phyloP scores from a whole-genome alignment of 257 asterid species.

The Scutellaria minor region DNA sequence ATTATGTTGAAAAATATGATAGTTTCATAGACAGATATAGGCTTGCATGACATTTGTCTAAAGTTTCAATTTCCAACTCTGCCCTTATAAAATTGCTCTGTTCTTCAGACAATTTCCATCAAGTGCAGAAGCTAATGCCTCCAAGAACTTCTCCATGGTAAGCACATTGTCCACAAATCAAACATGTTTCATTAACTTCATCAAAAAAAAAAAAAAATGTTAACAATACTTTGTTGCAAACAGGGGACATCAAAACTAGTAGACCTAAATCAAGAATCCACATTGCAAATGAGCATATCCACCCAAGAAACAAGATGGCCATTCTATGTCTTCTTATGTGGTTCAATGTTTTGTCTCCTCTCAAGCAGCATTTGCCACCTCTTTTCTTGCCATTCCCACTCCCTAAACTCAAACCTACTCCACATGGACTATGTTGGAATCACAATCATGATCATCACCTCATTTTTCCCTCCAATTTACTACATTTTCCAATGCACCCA shows the following conservation, averaged over 20 bases:
- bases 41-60: too few relatives aligned
- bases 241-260: constrained; percentile 63
- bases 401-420: constrained; percentile 55
- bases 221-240: neutral
- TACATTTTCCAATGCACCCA: constrained; percentile 89
- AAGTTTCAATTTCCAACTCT: too few relatives aligned
- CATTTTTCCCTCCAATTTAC: constrained; percentile 94
- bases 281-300: constrained; percentile 37
- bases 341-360: constrained; percentile 93
- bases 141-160: constrained; percentile 62
- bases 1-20: too few relatives aligned
- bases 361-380: constrained; percentile 90
- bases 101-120: constrained; percentile 67
- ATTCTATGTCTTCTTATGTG: constrained; percentile 71
- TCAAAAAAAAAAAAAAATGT: neutral
- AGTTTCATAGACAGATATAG: too few relatives aligned
- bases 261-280: constrained; percentile 60
- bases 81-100: neutral
- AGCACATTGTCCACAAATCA: constrained; percentile 26
- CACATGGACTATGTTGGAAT: constrained; percentile 91
- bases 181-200: neutral
- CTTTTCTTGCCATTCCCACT: constrained; percentile 80
- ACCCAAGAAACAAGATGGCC: constrained; percentile 71
- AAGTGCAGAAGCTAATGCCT: constrained; percentile 57
- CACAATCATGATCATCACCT: constrained; percentile 91